Percentiles rank a stretch among this genome's conserved stretches.
Conservation (phyloP, 129 eudicot genomes). For the Chrysanthemum makinoi region DNA sequence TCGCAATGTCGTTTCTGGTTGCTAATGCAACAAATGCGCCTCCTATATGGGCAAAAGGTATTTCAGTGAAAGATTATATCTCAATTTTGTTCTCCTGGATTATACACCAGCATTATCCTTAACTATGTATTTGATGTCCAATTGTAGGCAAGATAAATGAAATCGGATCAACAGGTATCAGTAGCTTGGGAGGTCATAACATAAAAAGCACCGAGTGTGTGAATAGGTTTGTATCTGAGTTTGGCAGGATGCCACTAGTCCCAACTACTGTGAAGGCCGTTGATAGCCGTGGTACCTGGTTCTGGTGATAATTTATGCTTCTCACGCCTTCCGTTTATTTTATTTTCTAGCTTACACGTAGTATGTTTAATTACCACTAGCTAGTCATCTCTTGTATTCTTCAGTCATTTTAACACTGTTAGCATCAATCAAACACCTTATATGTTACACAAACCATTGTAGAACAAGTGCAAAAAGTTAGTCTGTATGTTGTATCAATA, state of each 20-base stretch:
- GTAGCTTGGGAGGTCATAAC: constrained; percentile 87
- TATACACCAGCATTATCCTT: neutral
- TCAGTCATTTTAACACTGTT: neutral
- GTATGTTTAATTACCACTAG: constrained; percentile 1
- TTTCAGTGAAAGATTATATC: neutral
- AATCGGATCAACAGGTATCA: constrained; percentile 88
- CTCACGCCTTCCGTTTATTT: neutral
- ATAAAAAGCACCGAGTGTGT: constrained; percentile 72
- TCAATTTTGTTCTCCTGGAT: neutral
- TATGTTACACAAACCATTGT: neutral
- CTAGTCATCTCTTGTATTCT: constrained; percentile 1
- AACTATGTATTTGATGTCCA: constrained; percentile 20
- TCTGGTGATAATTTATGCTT: constrained; percentile 54
- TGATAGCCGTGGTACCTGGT: constrained; percentile 79
- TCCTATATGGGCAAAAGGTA: constrained; percentile 64
- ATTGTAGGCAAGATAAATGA: constrained; percentile 70
- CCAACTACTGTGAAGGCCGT: constrained; percentile 82
- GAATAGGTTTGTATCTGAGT: constrained; percentile 64
- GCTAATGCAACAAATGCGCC: constrained; percentile 76
- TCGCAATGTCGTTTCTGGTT: constrained; percentile 77
- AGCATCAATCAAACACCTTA: constrained; percentile 4
- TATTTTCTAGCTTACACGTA: neutral
- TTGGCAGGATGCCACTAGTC: constrained; percentile 76
- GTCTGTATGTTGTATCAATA: neutral
- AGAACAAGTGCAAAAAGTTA: neutral